Conservation (phyloP, 2,329 filamentous ascomycete species). For the Hortaea werneckii region DNA sequence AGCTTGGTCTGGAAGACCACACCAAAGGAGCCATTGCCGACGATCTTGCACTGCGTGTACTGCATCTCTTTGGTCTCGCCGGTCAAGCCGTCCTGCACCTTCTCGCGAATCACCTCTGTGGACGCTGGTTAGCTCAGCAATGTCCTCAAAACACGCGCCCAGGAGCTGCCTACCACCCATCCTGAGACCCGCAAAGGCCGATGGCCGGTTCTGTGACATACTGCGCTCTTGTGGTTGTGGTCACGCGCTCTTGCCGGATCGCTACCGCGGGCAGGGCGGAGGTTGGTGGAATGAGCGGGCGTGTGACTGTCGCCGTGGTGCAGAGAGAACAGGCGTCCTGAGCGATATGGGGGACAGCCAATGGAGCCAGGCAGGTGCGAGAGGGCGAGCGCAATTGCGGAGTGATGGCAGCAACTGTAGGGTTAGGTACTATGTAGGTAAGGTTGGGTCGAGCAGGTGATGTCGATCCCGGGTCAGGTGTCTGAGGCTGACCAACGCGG, state of each 20-base stretch:
- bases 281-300: slow-evolving; percentile 33
- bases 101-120: slow-evolving; percentile 91
- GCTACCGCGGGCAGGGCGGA: slow-evolving; percentile 33
- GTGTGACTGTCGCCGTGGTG: no score
- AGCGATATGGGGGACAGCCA: slow-evolving; percentile 1
- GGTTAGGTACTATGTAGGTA: not conserved
- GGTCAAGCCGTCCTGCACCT: slow-evolving; percentile 95
- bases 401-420: no score
- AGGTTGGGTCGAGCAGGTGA: slow-evolving; percentile 1
- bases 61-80: slow-evolving; percentile 94
- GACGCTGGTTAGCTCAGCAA: slow-evolving; percentile 26
- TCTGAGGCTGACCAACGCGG: slow-evolving; percentile 1
- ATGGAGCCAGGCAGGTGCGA: not conserved
- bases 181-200: slow-evolving; percentile 77
- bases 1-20: slow-evolving; percentile 99
- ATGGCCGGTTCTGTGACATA: slow-evolving; percentile 88
- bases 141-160: slow-evolving; percentile 5
- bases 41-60: slow-evolving; percentile 99
- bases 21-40: slow-evolving; percentile 96
- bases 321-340: not conserved
- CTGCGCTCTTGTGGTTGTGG: slow-evolving; percentile 15
- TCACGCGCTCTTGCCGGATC: slow-evolving; percentile 16
- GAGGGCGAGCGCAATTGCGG: not conserved
- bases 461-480: slow-evolving; percentile 2
- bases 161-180: slow-evolving; percentile 75